Conservation (phyloP, 306 rosid species). For the Lotus japonicus region DNA sequence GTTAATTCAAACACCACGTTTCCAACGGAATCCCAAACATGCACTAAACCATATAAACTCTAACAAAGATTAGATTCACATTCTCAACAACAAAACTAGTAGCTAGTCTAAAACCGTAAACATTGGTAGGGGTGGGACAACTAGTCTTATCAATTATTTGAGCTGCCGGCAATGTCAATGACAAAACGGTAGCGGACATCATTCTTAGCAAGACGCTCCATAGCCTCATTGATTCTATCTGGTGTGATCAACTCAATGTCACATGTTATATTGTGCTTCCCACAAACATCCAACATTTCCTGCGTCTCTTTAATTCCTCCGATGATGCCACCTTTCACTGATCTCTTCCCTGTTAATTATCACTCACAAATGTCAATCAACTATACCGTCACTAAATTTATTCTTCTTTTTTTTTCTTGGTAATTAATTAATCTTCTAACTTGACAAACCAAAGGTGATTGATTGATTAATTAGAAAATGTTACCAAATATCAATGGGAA, state of each 20-base stretch:
- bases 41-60: no score
- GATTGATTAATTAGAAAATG: background rate
- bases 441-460: no score
- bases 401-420: background rate
- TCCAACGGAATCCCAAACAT: no score
- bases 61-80: no score
- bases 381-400: background rate
- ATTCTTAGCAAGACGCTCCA: constrained; percentile 42
- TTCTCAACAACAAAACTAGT: no score
- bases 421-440: background rate
- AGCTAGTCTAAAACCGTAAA: no score
- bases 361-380: background rate
- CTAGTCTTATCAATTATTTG: background rate
- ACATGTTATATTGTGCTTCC: constrained; percentile 49
- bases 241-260: constrained; percentile 54
- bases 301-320: constrained; percentile 67
- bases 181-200: constrained; percentile 72
- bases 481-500: constrained; percentile 69
- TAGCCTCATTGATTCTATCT: constrained; percentile 38
- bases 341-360: constrained; percentile 49
- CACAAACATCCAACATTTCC: constrained; percentile 66
- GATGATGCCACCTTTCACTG: constrained; percentile 69
- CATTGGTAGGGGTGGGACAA: no score
- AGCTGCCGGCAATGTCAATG: constrained; percentile 40
- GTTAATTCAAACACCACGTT: no score